Base-by-base conservation (phyloP, 2,329 filamentous ascomycete species). In the Xylariaceae sp. region DNA sequence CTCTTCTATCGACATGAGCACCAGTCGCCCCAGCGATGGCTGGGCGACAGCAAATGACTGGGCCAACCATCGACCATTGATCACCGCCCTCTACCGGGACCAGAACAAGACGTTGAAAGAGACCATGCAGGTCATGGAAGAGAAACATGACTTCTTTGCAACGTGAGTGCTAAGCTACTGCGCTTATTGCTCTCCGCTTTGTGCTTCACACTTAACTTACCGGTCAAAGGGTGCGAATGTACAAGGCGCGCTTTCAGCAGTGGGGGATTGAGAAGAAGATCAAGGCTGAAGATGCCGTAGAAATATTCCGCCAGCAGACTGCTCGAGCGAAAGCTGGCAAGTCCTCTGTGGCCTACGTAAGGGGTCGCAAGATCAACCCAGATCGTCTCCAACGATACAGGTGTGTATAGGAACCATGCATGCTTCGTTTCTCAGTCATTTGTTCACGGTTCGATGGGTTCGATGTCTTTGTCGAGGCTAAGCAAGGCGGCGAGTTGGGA, bases 91-190 rank as follows among this genome's bases (percentile, higher is more conserved):
- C 28, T 69, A 71, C 53, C 56, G 65, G 40, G 68, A 69, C 45
- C 60, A 69, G 28, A 71, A 71, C 33, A 69, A 66, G 61, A 71
- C 68, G 6, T 62, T 71, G 50, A 69, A 67, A 53, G 65, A 69
- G 52, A 69, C 67, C 8, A 71, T 68, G 64, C 59, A 60, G 41
- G 37, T 69, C 17, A 71, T 71, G 68, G 64, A 67, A 48, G 65
- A 70, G 31, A 57, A 64, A 14, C 57, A 71, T 48, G 95, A 72
- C 65, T 90, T 87, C 61, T 86, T 82, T 45, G 33, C 80, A 39
- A 71, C 67, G 69, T 71, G 56, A 66, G 69, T 66, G 4, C 41
- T 29, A 17, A 11, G 24, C 46, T 26, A 21, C 45, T 29, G 2
- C 14, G 16, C 21, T 39, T 34, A n/a, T 33, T 26, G 6, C 23